Evolutionary conservation across 106 monocot genomes (phyloP).

Genomic region (Dendrobium chrysotoxum): DNA sequence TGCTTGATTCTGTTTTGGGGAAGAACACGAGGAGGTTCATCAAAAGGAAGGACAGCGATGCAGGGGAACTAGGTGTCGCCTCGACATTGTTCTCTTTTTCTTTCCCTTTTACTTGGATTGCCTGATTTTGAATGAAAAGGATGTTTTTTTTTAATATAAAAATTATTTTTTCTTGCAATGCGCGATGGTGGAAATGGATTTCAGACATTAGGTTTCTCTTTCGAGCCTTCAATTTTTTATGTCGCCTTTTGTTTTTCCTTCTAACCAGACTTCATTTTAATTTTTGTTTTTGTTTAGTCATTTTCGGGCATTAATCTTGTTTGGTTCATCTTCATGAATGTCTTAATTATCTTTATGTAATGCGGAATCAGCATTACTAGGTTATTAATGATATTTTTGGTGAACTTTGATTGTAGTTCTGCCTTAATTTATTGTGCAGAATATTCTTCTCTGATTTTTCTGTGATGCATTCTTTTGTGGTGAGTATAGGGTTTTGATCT

Average conservation of each 20-base stretch:
- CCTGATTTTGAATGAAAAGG: neutral
- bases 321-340: neutral
- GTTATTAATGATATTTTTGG: neutral
- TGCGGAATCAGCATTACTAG: neutral
- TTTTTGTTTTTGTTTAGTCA: too few species aligned
- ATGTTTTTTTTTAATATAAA: neutral
- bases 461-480: neutral
- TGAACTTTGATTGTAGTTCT: neutral
- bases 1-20: conserved; percentile 26
- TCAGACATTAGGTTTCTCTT: neutral
- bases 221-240: too few species aligned
- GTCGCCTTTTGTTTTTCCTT: too few species aligned
- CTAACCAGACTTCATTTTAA: too few species aligned
- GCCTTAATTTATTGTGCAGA: neutral
- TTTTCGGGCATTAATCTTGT: too few species aligned
- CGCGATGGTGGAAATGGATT: neutral
- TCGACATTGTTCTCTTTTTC: neutral
- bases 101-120: neutral
- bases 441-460: neutral
- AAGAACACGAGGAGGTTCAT: conserved; percentile 30
- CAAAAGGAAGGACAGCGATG: conserved; percentile 67
- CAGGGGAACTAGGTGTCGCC: conserved; percentile 41
- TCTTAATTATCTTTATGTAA: neutral
- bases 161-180: neutral
- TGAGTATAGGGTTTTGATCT: neutral